phyloP scores from a whole-genome alignment of 2,329 filamentous ascomycete genomes.

The Paecilomyces sp. region DNA sequence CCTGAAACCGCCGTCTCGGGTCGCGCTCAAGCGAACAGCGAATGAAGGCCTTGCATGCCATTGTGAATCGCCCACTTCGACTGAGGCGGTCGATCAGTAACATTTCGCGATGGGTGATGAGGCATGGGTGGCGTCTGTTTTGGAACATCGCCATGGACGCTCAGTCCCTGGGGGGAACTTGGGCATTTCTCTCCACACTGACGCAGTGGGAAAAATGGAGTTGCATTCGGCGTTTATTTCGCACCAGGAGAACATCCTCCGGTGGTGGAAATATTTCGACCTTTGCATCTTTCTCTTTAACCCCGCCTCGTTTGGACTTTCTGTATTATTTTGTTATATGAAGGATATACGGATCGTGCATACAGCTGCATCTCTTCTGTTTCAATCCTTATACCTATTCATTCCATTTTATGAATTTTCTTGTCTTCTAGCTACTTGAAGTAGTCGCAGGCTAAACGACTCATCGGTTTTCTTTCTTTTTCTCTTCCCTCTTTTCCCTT shows the following conservation, averaged over 20 bases:
- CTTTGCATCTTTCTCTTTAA: no score
- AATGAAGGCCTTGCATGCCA: background rate
- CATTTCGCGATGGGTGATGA: background rate
- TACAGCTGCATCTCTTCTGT: constrained; percentile 2
- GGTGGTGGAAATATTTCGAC: background rate
- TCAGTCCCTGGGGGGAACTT: background rate
- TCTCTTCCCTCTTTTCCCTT: background rate
- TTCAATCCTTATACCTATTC: background rate
- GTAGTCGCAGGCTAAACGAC: background rate
- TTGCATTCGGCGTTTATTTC: background rate
- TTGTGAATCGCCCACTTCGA: background rate
- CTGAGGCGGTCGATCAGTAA: background rate
- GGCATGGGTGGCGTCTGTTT: background rate
- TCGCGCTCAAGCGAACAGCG: background rate
- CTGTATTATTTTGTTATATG: no score
- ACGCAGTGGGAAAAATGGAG: background rate
- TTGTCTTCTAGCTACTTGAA: background rate
- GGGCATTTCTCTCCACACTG: background rate
- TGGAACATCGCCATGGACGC: background rate
- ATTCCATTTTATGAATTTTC: background rate
- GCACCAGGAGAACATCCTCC: background rate
- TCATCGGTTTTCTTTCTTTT: background rate
- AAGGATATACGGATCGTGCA: background rate
- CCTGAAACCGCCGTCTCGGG: background rate
- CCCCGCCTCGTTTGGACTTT: no score